These are phyloP conservation scores for Xylariaceae sp. DNA, from an alignment of 2,329 filamentous ascomycete genomes.

Conservation along the genomic window DNA sequence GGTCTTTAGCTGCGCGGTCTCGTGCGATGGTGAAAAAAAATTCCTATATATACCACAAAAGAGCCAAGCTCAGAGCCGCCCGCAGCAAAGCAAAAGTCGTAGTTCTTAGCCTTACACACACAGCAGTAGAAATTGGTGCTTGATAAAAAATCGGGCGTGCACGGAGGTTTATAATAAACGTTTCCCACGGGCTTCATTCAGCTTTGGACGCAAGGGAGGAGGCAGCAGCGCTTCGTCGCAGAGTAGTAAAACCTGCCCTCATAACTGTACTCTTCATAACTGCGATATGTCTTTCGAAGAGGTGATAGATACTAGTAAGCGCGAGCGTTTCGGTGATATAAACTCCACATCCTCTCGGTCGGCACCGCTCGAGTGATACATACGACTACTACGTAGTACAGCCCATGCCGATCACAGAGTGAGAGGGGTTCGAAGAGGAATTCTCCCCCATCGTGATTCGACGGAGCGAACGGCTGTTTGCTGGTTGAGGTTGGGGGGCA, in stretches of 20 bases:
- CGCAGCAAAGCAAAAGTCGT: background rate
- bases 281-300: constrained; percentile 2
- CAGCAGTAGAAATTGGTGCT: too few species aligned
- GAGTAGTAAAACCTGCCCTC: background rate
- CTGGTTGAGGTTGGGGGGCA: constrained; percentile 14
- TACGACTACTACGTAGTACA: constrained; percentile 7
- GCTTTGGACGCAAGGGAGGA: constrained; percentile 20
- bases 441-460: constrained; percentile 17
- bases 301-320: constrained; percentile 16
- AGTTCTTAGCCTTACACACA: background rate
- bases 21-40: background rate
- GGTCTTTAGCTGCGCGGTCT: background rate
- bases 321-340: constrained; percentile 22
- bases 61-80: background rate
- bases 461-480: constrained; percentile 17
- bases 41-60: background rate
- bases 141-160: background rate
- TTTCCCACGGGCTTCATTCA: background rate
- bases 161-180: background rate
- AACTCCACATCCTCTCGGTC: constrained; percentile 5
- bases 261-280: constrained; percentile 4
- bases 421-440: constrained; percentile 11
- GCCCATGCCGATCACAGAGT: constrained; percentile 19
- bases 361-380: background rate
- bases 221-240: constrained; percentile 16